Evolutionary conservation across 345 rosid genomes (phyloP), one percentile per base, ranked within the genome.

Genomic region (Salix purpurea): DNA sequence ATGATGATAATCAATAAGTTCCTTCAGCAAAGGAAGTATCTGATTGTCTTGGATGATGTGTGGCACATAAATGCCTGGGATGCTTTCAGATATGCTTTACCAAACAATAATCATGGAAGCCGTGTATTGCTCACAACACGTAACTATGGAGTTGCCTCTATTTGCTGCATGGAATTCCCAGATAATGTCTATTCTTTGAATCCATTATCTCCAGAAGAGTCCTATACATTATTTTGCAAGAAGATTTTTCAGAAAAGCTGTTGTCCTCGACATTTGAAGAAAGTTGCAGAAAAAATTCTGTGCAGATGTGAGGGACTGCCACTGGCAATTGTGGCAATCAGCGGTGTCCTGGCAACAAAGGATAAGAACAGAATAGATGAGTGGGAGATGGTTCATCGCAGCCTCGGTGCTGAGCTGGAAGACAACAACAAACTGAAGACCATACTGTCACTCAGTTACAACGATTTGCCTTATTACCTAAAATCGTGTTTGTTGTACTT

Each of bases 41-140:
- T 81, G 13, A 70, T 81, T n/a, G 71, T 81, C 64, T 61, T 77
- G 10, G 81, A 81, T 46, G 81, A 81, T 40, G 72, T 77, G 2
- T 81, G 84, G 84, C 48, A 60, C 36, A 44, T 61, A 18, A 60
- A 58, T 52, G 66, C 16, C 26, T 77, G 80, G 80, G 75, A 81
- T 74, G 48, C 80, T 26, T 64, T 81, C 65, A 72, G 69, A 32
- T 21, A 40, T 73, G 81, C 78, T 10, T 81, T 81, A 56, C 78
- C 78, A 14, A 9, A n/a, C 24, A 73, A 32, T 14, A 10, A 50
- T 4, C 44, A 40, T 21, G 81, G 84, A 15, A 69, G 84, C 67
- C 56, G 85, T 58, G 11, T 82, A 7, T 65, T 82, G 77, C 73
- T 82, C 50, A 82, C 85, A 2, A 82, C 85, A 6, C 70, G 82